Evolutionary conservation across 2,329 filamentous ascomycete genomes (phyloP).

Genomic region (Talaromyces sp.): DNA sequence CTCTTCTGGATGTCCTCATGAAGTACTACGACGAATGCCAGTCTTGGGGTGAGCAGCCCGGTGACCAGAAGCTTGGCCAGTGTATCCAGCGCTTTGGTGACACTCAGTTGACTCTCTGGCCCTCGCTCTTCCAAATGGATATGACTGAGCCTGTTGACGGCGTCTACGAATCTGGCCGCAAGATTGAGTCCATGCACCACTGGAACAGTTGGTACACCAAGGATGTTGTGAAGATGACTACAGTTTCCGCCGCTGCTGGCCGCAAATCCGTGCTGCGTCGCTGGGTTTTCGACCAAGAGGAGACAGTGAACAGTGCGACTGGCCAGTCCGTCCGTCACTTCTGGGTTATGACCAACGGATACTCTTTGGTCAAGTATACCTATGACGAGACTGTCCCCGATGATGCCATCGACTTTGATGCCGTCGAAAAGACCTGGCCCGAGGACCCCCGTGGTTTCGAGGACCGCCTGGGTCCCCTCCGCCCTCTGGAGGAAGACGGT

Average conservation of each 20-base stretch:
- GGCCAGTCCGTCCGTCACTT: conserved; percentile 41
- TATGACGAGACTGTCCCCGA: conserved; percentile 39
- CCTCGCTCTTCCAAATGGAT: conserved; percentile 49
- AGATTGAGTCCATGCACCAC: conserved; percentile 49
- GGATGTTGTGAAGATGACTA: conserved; percentile 49
- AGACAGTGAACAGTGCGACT: conserved; percentile 37
- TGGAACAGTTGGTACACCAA: conserved; percentile 50
- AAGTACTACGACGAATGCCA: conserved; percentile 46
- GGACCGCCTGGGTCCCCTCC: conserved; percentile 42
- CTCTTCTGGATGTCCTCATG: conserved; percentile 42
- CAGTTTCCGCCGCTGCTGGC: conserved; percentile 44
- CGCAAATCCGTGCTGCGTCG: conserved; percentile 47
- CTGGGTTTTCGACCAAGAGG: conserved; percentile 48
- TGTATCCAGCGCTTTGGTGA: conserved; percentile 46
- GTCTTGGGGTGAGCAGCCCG: conserved; percentile 46
- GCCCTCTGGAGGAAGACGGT: conserved; percentile 42
- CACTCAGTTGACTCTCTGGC: conserved; percentile 44
- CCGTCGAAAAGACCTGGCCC: conserved; percentile 49
- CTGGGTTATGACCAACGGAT: conserved; percentile 50
- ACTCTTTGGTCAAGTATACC: conserved; percentile 48
- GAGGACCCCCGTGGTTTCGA: conserved; percentile 47
- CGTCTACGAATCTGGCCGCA: conserved; percentile 47
- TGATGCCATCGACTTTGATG: conserved; percentile 47
- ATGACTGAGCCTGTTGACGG: conserved; percentile 46
- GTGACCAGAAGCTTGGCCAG: conserved; percentile 49